phyloP scores from a whole-genome alignment of 192 early-diverging fungal species.

The Linderina pennispora region DNA sequence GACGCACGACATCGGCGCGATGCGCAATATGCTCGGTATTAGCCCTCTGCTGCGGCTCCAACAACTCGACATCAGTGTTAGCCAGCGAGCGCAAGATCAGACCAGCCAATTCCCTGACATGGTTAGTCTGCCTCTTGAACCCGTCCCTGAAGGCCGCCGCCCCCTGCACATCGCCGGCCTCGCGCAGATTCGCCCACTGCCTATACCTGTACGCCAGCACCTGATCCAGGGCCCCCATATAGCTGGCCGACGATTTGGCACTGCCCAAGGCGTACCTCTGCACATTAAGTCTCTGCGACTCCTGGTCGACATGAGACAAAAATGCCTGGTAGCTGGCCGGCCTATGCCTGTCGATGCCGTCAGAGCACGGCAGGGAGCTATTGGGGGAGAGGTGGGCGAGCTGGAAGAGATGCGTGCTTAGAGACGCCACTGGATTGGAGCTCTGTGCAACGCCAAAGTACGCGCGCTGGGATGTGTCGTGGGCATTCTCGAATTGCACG shows the following conservation, averaged over 20 bases:
- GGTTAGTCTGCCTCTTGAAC: constrained; percentile 55
- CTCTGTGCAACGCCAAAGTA: constrained; percentile 83
- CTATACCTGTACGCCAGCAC: constrained; percentile 77
- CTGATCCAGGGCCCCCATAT: constrained; percentile 75
- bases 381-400: constrained; percentile 71
- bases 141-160: constrained; percentile 50
- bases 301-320: constrained; percentile 57
- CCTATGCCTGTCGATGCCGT: constrained; percentile 67
- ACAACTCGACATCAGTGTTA: constrained; percentile 48
- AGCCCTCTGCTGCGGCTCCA: constrained; percentile 8
- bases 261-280: constrained; percentile 58
- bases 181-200: constrained; percentile 87
- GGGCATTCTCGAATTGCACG: constrained; percentile 75
- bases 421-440: constrained; percentile 83
- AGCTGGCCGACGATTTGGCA: constrained; percentile 57
- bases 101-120: constrained; percentile 49
- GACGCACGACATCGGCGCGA: constrained; percentile 21
- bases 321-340: constrained; percentile 78
- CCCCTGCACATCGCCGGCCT: constrained; percentile 76
- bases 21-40: constrained; percentile 13
- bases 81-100: constrained; percentile 54
- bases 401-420: constrained; percentile 79
- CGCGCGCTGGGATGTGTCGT: constrained; percentile 42
- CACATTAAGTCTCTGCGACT: constrained; percentile 46
- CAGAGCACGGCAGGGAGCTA: constrained; percentile 71